These are phyloP conservation scores for Luzula sylvatica DNA, from an alignment of 176 grass and related monocot genomes.

Conservation along the genomic window DNA sequence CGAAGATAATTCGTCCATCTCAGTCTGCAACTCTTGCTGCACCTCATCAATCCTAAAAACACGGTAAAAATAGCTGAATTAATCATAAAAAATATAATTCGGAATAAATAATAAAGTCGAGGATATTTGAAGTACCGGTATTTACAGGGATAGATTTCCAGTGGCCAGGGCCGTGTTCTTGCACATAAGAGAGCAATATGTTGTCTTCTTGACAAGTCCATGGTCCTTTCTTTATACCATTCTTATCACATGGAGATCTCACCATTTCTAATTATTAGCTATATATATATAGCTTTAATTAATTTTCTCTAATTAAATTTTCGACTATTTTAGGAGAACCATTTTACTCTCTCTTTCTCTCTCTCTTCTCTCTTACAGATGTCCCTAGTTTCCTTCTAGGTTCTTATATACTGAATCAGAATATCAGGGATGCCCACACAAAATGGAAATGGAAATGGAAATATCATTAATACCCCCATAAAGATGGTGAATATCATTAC, in stretches of 20 bases:
- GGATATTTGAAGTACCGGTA: slow-evolving; percentile 56
- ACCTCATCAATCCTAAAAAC: slow-evolving; percentile 14
- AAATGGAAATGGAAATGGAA: too few species aligned
- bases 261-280: slow-evolving; percentile 35
- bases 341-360: not conserved
- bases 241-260: slow-evolving; percentile 83
- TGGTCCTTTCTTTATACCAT: slow-evolving; percentile 83
- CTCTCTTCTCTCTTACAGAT: not conserved
- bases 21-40: slow-evolving; percentile 25
- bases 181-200: slow-evolving; percentile 80
- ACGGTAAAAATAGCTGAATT: too few species aligned
- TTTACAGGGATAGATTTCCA: slow-evolving; percentile 59
- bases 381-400: not conserved
- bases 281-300: too few species aligned
- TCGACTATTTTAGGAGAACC: not conserved
- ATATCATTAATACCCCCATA: too few species aligned
- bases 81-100: slow-evolving; percentile 17
- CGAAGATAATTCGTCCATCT: slow-evolving; percentile 24
- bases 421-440: too few species aligned
- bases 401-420: not conserved
- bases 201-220: slow-evolving; percentile 97
- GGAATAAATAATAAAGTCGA: too few species aligned
- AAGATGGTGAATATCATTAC: too few species aligned
- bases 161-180: slow-evolving; percentile 79
- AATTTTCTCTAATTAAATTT: not conserved